Evolutionary conservation across 768 basidiomycete genomes (phyloP).

Genomic region (Phylloporus sp.): DNA sequence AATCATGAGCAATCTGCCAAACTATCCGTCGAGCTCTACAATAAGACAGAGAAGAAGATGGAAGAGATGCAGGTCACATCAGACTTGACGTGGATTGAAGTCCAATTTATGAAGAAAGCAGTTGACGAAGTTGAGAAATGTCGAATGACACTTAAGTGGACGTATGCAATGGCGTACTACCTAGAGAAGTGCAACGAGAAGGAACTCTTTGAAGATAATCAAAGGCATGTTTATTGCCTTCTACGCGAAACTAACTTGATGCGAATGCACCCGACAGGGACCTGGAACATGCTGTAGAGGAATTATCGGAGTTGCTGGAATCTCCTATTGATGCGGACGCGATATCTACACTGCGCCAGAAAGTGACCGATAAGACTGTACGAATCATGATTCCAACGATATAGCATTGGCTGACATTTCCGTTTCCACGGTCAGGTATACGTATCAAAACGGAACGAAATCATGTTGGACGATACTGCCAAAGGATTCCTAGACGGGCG

Average conservation of each 20-base stretch:
- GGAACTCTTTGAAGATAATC: constrained; percentile 96
- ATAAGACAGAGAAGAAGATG: constrained; percentile 99
- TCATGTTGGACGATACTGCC: constrained; percentile 92
- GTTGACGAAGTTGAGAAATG: constrained; percentile 89
- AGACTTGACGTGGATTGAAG: constrained; percentile 95
- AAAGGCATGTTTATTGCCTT: constrained; percentile 50
- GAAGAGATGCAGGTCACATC: constrained; percentile 97
- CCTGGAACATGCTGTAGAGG: constrained; percentile 92
- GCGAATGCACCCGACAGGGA: constrained; percentile 48
- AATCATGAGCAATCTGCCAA: constrained; percentile 99
- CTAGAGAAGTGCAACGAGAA: constrained; percentile 88
- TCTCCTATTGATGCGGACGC: constrained; percentile 83
- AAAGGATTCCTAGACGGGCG: constrained; percentile 82
- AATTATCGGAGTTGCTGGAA: constrained; percentile 89
- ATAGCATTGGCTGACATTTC: neutral
- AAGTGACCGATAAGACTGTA: constrained; percentile 95
- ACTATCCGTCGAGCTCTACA: constrained; percentile 86
- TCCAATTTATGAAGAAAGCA: constrained; percentile 98
- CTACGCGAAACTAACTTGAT: neutral
- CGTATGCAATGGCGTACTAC: constrained; percentile 99
- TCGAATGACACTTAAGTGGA: constrained; percentile 97
- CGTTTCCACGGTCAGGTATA: constrained; percentile 54
- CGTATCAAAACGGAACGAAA: constrained; percentile 95
- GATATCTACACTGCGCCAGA: constrained; percentile 79
- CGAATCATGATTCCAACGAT: constrained; percentile 17